A percentile compares a stretch with the other conserved stretches of the same genome.
Conservation (phyloP, 495 filamentous ascomycete species). For the Neurospora sp. region DNA sequence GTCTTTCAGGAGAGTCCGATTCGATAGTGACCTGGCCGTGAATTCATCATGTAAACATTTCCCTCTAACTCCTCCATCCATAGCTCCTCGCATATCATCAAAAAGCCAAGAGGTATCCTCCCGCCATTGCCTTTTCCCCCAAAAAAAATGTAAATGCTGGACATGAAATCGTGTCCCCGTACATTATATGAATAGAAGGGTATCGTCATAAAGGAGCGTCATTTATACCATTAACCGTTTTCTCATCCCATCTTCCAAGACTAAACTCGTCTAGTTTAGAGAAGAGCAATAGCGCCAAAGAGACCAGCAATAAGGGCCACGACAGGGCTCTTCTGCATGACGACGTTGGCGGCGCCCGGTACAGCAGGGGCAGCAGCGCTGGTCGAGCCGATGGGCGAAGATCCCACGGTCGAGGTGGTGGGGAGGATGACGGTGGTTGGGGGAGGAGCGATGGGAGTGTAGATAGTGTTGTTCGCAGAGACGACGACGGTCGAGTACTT, state of each 20-base stretch:
- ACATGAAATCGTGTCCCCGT: background rate
- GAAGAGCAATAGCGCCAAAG: slow-evolving; percentile 25
- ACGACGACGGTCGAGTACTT: slow-evolving; percentile 20
- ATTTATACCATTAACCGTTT: background rate
- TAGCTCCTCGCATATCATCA: background rate
- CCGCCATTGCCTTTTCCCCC: background rate
- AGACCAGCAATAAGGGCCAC: slow-evolving; percentile 27
- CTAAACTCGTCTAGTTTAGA: slow-evolving; percentile 21
- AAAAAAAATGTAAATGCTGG: background rate
- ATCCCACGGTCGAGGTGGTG: slow-evolving; percentile 13
- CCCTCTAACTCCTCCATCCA: background rate
- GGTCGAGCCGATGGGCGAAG: background rate
- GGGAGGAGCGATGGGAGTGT: slow-evolving; percentile 6
- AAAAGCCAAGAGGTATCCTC: background rate
- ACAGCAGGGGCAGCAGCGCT: slow-evolving; percentile 10
- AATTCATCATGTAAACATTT: background rate
- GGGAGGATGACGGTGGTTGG: slow-evolving; percentile 22
- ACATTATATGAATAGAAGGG: background rate
- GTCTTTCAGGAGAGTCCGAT: background rate
- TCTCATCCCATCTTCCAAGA: background rate
- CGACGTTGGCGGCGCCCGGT: slow-evolving; percentile 13
- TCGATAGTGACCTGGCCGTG: background rate
- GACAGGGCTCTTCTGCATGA: slow-evolving; percentile 15
- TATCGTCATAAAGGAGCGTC: background rate
- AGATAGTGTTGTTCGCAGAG: slow-evolving; percentile 10